A percentile compares a stretch with the other conserved stretches of the same genome.
These are phyloP conservation scores for Colletotrichum sp. DNA, from an alignment of 2,329 filamentous ascomycete species.

Conservation along the genomic window DNA sequence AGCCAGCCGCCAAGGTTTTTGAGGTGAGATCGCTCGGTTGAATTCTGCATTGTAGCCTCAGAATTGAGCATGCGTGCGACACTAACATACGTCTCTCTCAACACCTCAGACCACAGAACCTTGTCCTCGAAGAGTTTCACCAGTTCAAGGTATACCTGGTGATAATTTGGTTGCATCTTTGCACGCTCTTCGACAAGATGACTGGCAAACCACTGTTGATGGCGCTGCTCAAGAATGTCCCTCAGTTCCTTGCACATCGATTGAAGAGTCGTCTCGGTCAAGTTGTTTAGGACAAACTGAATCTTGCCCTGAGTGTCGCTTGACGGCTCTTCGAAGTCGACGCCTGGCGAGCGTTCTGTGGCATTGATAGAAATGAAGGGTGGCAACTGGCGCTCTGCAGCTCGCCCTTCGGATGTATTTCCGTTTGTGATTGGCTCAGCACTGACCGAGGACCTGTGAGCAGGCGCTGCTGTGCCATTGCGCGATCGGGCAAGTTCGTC, in stretches of 20 bases:
- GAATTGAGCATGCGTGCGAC: constrained; percentile 88
- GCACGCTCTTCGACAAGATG: constrained; percentile 96
- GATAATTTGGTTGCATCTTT: constrained; percentile 97
- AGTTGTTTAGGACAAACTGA: constrained; percentile 94
- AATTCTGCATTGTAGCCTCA: constrained; percentile 82
- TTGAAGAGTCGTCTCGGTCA: constrained; percentile 87
- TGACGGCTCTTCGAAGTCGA: constrained; percentile 79
- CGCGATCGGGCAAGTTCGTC: constrained; percentile 62
- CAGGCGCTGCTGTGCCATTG: constrained; percentile 49
- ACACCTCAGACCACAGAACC: constrained; percentile 82
- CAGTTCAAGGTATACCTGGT: constrained; percentile 89
- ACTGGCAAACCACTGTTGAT: constrained; percentile 95
- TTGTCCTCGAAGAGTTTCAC: constrained; percentile 82
- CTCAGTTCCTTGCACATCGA: constrained; percentile 83
- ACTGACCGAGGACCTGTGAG: constrained; percentile 38
- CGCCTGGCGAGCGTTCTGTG: constrained; percentile 67
- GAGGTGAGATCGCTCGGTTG: constrained; percentile 83
- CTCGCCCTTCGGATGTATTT: constrained; percentile 64
- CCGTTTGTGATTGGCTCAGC: constrained; percentile 71
- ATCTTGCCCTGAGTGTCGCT: constrained; percentile 91
- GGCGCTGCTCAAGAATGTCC: constrained; percentile 76
- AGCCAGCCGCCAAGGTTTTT: constrained; percentile 96
- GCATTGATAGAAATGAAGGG: constrained; percentile 81
- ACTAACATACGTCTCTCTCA: constrained; percentile 90
- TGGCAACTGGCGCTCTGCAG: constrained; percentile 64